phyloP scores from a whole-genome alignment of 2,329 filamentous ascomycete genomes.

The Epichloe baconii region DNA sequence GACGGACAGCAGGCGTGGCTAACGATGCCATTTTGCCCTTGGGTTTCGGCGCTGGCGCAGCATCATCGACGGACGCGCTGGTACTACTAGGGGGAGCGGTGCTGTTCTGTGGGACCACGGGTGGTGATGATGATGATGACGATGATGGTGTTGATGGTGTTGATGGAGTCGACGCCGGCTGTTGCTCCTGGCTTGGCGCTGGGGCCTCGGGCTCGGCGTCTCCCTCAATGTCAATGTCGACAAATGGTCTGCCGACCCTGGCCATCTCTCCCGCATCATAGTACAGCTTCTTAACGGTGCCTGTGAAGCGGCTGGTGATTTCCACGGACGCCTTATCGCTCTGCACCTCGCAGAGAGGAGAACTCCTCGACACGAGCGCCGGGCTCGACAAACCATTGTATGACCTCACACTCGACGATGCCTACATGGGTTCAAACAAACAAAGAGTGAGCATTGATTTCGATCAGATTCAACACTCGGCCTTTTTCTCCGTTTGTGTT shows the following conservation, averaged over 20 bases:
- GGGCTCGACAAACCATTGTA: slow-evolving; percentile 98
- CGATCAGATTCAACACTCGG: background rate
- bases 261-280: slow-evolving; percentile 96
- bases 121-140: slow-evolving; percentile 7
- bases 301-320: slow-evolving; percentile 92
- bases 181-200: background rate
- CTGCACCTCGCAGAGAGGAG: slow-evolving; percentile 94
- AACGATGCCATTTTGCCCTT: slow-evolving; percentile 58
- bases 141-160: slow-evolving; percentile 13
- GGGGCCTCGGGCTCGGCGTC: slow-evolving; percentile 39
- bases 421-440: slow-evolving; percentile 35
- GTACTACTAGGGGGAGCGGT: background rate
- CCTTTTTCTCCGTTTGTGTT: background rate
- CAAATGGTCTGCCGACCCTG: slow-evolving; percentile 83
- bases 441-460: background rate
- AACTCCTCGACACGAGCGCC: slow-evolving; percentile 95
- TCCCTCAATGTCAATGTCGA: slow-evolving; percentile 87
- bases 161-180: slow-evolving; percentile 15
- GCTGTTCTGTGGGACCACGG: background rate
- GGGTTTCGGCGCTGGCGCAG: slow-evolving; percentile 14
- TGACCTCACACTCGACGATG: slow-evolving; percentile 96
- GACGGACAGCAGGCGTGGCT: slow-evolving; percentile 84
- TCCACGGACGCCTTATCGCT: slow-evolving; percentile 87
- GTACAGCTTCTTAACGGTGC: slow-evolving; percentile 89
- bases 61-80: slow-evolving; percentile 2